These are phyloP conservation scores for Moesziomyces parantarcticus DNA, from an alignment of 1,284 basidiomycete genomes.

Conservation along the genomic window DNA sequence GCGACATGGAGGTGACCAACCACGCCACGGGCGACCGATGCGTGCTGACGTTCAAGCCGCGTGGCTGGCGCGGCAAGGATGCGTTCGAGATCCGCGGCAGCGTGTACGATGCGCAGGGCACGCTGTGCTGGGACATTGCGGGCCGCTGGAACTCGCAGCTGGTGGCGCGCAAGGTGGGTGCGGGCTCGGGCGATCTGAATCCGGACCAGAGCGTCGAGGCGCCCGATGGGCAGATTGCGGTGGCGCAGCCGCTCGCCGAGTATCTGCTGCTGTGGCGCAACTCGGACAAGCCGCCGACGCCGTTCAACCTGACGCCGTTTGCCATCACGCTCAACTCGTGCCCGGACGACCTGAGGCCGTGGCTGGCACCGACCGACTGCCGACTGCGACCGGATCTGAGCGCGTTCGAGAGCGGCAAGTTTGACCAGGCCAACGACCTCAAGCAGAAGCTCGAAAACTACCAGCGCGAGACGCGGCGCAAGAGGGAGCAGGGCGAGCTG, in stretches of 20 bases:
- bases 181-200: conserved; percentile 76
- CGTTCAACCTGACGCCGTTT: conserved; percentile 88
- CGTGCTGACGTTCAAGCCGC: conserved; percentile 91
- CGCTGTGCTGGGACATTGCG: conserved; percentile 86
- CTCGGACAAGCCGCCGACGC: conserved; percentile 73
- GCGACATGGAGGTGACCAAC: conserved; percentile 88
- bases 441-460: conserved; percentile 88
- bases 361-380: conserved; percentile 90
- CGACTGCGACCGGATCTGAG: conserved; percentile 91
- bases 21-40: conserved; percentile 92
- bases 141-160: conserved; percentile 96
- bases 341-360: conserved; percentile 78
- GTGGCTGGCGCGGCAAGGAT: conserved; percentile 91
- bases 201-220: conserved; percentile 73
- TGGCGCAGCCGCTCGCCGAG: conserved; percentile 71
- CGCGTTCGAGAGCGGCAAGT: conserved; percentile 91
- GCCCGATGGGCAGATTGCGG: conserved; percentile 63
- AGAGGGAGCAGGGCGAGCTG: conserved; percentile 80
- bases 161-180: conserved; percentile 79
- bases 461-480: conserved; percentile 81
- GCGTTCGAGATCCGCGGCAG: conserved; percentile 91
- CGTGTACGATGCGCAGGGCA: conserved; percentile 78
- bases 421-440: conserved; percentile 87
- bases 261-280: conserved; percentile 92
- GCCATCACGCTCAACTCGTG: conserved; percentile 87